Percentiles rank a stretch among this genome's conserved stretches.
phyloP scores from a whole-genome alignment of 2,329 filamentous ascomycete species.

The Alternaria hordeiaustralica region DNA sequence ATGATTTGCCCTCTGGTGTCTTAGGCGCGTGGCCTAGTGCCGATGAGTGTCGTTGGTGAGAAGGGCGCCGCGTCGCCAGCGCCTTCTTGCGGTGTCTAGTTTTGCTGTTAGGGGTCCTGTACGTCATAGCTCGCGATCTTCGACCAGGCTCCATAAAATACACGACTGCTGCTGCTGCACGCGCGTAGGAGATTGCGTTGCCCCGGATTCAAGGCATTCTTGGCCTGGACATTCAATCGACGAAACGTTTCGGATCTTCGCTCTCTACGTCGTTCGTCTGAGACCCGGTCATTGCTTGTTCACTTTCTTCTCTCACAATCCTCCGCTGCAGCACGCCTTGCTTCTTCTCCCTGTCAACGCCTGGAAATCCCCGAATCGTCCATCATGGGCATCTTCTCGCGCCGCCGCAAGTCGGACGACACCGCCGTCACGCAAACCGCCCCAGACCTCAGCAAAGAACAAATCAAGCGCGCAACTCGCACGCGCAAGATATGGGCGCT shows the following conservation, averaged over 20 bases:
- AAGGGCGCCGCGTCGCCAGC: constrained; percentile 6
- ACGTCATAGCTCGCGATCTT: constrained; percentile 33
- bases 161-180: constrained; percentile 24
- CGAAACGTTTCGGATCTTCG: constrained; percentile 2
- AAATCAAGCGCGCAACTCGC: constrained; percentile 51
- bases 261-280: not conserved
- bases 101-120: constrained; percentile 11
- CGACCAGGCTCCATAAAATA: constrained; percentile 29
- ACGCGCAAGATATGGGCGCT: constrained; percentile 67
- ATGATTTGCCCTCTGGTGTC: constrained; percentile 8
- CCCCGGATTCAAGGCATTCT: constrained; percentile 2
- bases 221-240: not conserved
- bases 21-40: constrained; percentile 15
- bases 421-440: constrained; percentile 16
- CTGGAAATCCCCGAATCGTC: not conserved
- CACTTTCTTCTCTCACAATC: not conserved
- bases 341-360: not conserved
- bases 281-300: not conserved
- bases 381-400: constrained; percentile 34
- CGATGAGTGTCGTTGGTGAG: constrained; percentile 16
- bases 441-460: constrained; percentile 41
- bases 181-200: constrained; percentile 27
- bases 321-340: not conserved
- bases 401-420: constrained; percentile 24
- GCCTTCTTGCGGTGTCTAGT: constrained; percentile 3